Evolutionary conservation across 306 rosid genomes (phyloP), one percentile per base, ranked within the genome.

Genomic region (Spatholobus suberectus): DNA sequence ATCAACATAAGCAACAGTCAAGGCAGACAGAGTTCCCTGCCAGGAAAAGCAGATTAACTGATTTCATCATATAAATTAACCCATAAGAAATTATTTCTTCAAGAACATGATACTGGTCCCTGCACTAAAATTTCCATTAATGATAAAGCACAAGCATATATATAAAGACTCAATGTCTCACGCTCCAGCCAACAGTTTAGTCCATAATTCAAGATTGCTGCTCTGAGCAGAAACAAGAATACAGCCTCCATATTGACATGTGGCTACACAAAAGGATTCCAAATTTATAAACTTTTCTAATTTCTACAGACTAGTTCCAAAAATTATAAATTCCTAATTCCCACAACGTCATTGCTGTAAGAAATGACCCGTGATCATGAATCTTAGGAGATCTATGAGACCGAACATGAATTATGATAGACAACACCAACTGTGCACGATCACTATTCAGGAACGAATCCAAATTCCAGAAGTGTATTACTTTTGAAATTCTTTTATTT

Each of bases 91-190:
- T 40, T 37, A 24, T 46, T 41, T 27, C 13, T 34, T 59, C 37
- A 44, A 32, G 44, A 71, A 2, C 34, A 70, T 18, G 61, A 41
- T 18, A 32, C 84, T 27, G 32, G 35, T 43, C 20, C 3, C 6
- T 35, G 57, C 49, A 43, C 44, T 43, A 29, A 38, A 58, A 37
- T n/a, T 17, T 61, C 68, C 75, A 81, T 38, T 51, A 54, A 67
- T 55, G 63, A 55, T 10, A 20, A 67, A 35, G 85, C 77, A 75
- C 69, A 66, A 20, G 41, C 70, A 66, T 35, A 38, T 40, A 4
- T 8, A 20, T 40, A 4, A 14, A 29, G 11, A 27, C 23, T 6
- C 81, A 63, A 24, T 26, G 6, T 46, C 32, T 35, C 40, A 3
- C 6, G 4, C 14, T 34, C 66, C 1, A 34, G 58, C 79, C 74